A percentile compares a stretch with the other conserved stretches of the same genome.
phyloP scores from a whole-genome alignment of 768 basidiomycete species.

The Pholiota molesta region DNA sequence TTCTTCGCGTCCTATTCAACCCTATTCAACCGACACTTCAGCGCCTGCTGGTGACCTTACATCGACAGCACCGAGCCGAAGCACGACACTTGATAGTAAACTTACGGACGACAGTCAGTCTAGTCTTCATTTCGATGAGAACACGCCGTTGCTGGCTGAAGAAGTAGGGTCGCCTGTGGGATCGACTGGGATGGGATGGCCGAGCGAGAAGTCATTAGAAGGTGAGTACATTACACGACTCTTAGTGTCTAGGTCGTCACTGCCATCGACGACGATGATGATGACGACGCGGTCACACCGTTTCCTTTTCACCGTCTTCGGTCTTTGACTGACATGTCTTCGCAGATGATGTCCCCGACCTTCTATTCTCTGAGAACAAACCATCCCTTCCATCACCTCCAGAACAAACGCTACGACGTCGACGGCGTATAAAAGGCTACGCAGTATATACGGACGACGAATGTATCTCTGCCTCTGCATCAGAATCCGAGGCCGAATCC shows the following conservation, averaged over 20 bases:
- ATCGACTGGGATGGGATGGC: neutral
- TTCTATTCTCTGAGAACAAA: neutral
- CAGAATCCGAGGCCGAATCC: constrained; percentile 5
- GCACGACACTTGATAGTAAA: neutral
- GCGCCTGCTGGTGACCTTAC: neutral
- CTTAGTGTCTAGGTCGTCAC: neutral
- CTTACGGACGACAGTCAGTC: neutral
- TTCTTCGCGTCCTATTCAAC: neutral
- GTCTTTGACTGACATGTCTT: neutral
- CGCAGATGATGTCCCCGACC: constrained; percentile 5
- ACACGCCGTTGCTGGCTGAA: neutral
- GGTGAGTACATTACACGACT: neutral
- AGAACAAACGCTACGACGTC: constrained; percentile 22
- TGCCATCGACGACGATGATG: neutral
- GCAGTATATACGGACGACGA: constrained; percentile 45
- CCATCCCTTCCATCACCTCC: constrained; percentile 13
- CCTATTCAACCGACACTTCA: neutral
- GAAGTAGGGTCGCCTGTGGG: neutral
- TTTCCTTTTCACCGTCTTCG: neutral
- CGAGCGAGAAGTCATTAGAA: neutral
- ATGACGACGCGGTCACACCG: neutral
- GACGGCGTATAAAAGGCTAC: constrained; percentile 41
- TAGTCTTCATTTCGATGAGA: neutral
- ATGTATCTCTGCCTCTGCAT: neutral
- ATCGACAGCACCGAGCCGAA: neutral